Percentiles rank a stretch among this genome's conserved stretches.
Conservation (phyloP, 768 basidiomycete genomes). For the Boletus vermiculosoides region DNA sequence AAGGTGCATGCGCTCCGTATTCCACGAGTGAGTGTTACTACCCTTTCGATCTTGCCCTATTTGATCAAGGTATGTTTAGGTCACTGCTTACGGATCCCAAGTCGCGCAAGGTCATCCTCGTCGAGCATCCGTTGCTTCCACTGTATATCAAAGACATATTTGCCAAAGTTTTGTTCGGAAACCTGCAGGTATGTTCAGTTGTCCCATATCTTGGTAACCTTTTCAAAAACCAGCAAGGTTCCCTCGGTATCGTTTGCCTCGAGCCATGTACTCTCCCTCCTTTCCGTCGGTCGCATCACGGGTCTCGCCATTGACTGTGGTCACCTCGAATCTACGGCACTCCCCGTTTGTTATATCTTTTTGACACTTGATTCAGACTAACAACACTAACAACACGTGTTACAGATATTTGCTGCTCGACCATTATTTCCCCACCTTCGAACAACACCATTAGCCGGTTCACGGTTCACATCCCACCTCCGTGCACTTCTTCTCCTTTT, state of each 20-base stretch:
- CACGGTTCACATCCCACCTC: constrained; percentile 74
- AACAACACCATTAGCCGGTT: constrained; percentile 88
- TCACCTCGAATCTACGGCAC: constrained; percentile 81
- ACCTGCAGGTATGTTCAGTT: constrained; percentile 61
- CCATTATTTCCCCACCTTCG: constrained; percentile 81
- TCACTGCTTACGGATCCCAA: constrained; percentile 93
- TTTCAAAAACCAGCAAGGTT: constrained; percentile 49
- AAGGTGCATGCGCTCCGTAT: constrained; percentile 69
- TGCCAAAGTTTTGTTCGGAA: constrained; percentile 84
- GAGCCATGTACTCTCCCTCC: constrained; percentile 79
- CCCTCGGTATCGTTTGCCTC: constrained; percentile 93
- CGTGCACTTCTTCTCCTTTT: constrained; percentile 79
- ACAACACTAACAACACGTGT: constrained; percentile 4
- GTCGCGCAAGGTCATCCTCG: constrained; percentile 88
- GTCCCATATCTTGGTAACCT: background rate
- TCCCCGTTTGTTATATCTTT: constrained; percentile 62
- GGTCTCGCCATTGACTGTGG: constrained; percentile 94
- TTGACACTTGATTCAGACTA: background rate
- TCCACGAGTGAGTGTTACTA: constrained; percentile 65
- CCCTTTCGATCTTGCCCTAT: constrained; percentile 6
- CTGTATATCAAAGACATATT: constrained; percentile 85
- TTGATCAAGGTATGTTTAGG: constrained; percentile 42
- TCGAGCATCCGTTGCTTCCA: constrained; percentile 88
- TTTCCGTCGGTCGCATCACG: constrained; percentile 86
- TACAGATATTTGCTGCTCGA: constrained; percentile 84